A percentile compares a stretch with the other conserved stretches of the same genome.
These are phyloP conservation scores for Macadamia integrifolia DNA, from an alignment of 164 flowering plant species.

Conservation along the genomic window DNA sequence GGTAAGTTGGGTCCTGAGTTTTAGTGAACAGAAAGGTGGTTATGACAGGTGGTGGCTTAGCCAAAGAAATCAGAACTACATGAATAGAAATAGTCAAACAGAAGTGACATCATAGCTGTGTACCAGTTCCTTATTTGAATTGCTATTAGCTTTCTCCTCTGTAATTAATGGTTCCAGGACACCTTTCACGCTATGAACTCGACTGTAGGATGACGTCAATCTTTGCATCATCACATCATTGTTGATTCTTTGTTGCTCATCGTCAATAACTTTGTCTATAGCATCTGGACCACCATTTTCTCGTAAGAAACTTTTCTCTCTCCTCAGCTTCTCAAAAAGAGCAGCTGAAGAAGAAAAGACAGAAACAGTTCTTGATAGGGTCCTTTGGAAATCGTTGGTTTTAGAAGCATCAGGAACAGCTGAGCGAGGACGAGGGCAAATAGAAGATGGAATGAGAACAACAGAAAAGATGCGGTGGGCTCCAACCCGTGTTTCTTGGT, in stretches of 20 bases:
- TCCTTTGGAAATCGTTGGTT: constrained; percentile 43
- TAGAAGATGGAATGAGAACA: constrained; percentile 94
- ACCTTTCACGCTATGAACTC: constrained; percentile 43
- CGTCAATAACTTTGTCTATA: constrained; percentile 20
- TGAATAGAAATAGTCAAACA: background rate
- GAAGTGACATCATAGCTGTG: constrained; percentile 16
- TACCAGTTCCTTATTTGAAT: constrained; percentile 42
- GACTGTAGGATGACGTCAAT: constrained; percentile 58
- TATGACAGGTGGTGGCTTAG: constrained; percentile 7
- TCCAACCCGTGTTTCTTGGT: constrained; percentile 81
- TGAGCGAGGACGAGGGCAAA: constrained; percentile 46
- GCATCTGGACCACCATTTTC: constrained; percentile 30
- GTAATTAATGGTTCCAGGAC: constrained; percentile 21
- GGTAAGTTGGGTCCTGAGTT: constrained; percentile 59
- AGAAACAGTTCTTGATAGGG: constrained; percentile 91
- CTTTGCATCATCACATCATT: constrained; percentile 34
- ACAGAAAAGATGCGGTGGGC: constrained; percentile 98
- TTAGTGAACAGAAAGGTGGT: constrained; percentile 8
- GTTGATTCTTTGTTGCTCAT: constrained; percentile 22
- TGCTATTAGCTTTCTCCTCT: constrained; percentile 24
- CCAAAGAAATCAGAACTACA: background rate
- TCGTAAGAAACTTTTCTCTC: constrained; percentile 36
- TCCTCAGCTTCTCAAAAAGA: constrained; percentile 77
- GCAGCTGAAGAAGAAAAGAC: constrained; percentile 99
- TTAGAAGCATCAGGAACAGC: constrained; percentile 29